Conservation (phyloP, 192 early-diverging fungal species). For the Jimgerdemannia flammicorona region DNA sequence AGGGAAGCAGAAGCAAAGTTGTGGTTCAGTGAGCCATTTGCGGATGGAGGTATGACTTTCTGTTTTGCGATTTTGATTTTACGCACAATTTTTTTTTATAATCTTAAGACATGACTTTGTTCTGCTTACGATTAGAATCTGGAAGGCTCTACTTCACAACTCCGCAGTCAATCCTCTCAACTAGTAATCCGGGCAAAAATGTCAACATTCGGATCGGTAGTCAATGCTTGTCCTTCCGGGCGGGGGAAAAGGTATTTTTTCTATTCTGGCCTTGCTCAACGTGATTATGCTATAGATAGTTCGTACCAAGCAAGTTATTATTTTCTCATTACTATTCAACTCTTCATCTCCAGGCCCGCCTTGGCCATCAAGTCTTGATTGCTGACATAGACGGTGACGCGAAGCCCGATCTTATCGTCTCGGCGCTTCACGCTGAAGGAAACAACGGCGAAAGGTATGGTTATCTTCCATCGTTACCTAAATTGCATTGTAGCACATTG, state of each 20-base stretch:
- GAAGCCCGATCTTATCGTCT: neutral
- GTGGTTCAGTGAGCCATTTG: neutral
- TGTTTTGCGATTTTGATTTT: neutral
- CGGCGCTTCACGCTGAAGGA: neutral
- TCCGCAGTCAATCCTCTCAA: neutral
- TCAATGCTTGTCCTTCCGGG: neutral
- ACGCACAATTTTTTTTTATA: neutral
- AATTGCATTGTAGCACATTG: neutral
- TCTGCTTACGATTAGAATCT: neutral
- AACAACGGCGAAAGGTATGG: neutral
- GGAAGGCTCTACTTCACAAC: neutral
- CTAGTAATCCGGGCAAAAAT: neutral
- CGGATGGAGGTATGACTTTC: neutral
- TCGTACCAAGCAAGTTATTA: too few relatives aligned
- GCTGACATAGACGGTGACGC: neutral
- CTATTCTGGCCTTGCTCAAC: too few relatives aligned
- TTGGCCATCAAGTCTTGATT: neutral
- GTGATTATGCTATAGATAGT: too few relatives aligned
- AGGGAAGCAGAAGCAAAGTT: neutral
- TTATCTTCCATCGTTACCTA: neutral
- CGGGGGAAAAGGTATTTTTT: neutral
- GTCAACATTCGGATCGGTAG: neutral
- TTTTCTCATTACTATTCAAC: too few relatives aligned
- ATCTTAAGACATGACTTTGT: neutral
- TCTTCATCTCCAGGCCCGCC: neutral